Conservation (phyloP, 306 rosid species). For the Nissolia schottii region DNA sequence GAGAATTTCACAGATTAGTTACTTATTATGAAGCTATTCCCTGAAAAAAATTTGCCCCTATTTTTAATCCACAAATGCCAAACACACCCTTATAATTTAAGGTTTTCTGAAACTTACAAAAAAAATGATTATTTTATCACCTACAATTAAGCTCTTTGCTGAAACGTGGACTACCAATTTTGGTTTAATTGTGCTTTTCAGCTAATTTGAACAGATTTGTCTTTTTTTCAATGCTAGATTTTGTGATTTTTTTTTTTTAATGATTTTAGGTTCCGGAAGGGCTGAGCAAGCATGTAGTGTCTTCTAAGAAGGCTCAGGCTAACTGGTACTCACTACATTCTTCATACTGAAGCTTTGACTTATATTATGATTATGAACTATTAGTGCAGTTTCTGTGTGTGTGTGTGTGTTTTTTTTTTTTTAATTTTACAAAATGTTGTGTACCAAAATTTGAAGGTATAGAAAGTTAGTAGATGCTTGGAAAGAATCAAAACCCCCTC, state of each 20-base stretch:
- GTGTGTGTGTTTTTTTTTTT: not conserved
- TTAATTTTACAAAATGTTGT: not conserved
- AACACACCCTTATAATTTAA: too few species aligned
- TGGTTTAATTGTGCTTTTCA: not conserved
- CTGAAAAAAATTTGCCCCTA: not conserved
- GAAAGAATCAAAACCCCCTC: constrained; percentile 71
- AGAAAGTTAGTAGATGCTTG: constrained; percentile 77
- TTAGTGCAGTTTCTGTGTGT: constrained; percentile 5
- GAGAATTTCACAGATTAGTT: too few species aligned
- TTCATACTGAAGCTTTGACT: not conserved
- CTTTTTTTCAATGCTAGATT: not conserved
- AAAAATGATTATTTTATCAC: too few species aligned
- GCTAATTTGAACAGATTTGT: not conserved
- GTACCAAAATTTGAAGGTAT: constrained; percentile 51
- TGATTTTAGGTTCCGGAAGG: constrained; percentile 73
- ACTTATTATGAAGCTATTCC: not conserved
- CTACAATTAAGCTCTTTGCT: not conserved
- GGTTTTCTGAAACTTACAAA: too few species aligned
- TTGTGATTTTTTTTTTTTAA: not conserved
- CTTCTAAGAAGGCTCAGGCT: constrained; percentile 89
- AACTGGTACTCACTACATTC: constrained; percentile 52
- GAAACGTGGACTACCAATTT: not conserved
- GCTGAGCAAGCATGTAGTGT: constrained; percentile 64
- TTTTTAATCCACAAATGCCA: too few species aligned
- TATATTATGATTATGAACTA: not conserved